phyloP scores from a whole-genome alignment of 257 asterid species.

The Solanum sejunctum region DNA sequence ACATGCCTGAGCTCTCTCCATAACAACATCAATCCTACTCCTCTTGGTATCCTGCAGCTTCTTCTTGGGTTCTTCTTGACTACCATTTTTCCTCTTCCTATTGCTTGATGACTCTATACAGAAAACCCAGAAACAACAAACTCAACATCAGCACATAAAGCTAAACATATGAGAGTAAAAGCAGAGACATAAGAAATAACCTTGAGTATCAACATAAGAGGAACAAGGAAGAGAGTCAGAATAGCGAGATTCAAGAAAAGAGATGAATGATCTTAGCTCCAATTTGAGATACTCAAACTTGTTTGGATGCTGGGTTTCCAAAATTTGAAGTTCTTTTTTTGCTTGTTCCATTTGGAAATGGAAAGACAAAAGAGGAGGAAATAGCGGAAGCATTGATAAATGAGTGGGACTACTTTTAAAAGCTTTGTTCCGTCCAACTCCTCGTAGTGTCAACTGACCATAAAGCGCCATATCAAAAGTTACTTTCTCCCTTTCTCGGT shows the following conservation, averaged over 20 bases:
- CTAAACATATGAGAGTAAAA: not conserved
- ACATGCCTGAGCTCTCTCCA: slow-evolving; percentile 45
- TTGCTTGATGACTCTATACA: slow-evolving; percentile 34
- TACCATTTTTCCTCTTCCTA: slow-evolving; percentile 27
- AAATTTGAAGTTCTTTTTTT: slow-evolving; percentile 40
- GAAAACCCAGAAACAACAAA: not conserved
- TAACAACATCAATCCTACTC: slow-evolving; percentile 35
- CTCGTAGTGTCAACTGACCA: not conserved
- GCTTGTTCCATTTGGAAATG: slow-evolving; percentile 29
- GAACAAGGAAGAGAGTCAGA: not conserved
- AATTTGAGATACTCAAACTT: slow-evolving; percentile 30
- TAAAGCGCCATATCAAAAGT: not conserved
- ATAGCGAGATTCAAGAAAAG: slow-evolving; percentile 21
- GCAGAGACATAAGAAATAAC: not conserved
- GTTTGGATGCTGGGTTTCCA: slow-evolving; percentile 43
- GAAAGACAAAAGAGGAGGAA: not conserved
- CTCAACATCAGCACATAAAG: not conserved
- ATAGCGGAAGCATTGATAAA: not conserved
- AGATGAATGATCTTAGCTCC: slow-evolving; percentile 41
- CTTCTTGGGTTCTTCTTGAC: not conserved
- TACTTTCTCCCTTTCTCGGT: not conserved
- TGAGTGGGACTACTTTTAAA: not conserved
- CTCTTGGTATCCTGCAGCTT: slow-evolving; percentile 5
- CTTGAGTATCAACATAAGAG: slow-evolving; percentile 29
- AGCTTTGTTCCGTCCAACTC: not conserved